phyloP scores from a whole-genome alignment of 768 basidiomycete species.

The Suillus weaverae region DNA sequence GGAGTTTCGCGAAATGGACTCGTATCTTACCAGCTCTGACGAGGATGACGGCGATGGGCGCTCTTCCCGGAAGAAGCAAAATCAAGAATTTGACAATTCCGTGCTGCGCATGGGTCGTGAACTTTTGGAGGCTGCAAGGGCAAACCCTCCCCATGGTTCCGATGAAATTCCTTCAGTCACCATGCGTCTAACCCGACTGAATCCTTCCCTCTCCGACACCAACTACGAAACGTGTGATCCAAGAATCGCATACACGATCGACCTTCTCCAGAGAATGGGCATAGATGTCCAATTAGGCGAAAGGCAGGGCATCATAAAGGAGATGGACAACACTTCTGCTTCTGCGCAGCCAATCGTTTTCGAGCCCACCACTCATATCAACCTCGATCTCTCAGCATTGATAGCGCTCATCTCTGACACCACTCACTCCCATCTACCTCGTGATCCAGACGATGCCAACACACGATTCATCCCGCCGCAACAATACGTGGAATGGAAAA shows the following conservation, averaged over 20 bases:
- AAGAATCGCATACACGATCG: constrained; percentile 62
- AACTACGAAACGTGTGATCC: constrained; percentile 39
- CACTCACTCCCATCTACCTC: constrained; percentile 69
- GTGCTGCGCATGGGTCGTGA: constrained; percentile 68
- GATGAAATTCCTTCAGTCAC: constrained; percentile 47
- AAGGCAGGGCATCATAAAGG: constrained; percentile 25
- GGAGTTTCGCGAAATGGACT: constrained; percentile 85
- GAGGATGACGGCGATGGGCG: constrained; percentile 46
- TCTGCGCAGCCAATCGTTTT: constrained; percentile 20
- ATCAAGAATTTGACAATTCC: constrained; percentile 66
- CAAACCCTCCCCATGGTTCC: constrained; percentile 43
- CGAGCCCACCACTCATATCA: constrained; percentile 59
- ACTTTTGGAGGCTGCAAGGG: constrained; percentile 62
- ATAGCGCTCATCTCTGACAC: constrained; percentile 85
- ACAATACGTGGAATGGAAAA: constrained; percentile 63
- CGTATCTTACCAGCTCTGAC: constrained; percentile 60
- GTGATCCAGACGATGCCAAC: constrained; percentile 54
- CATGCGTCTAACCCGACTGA: constrained; percentile 70
- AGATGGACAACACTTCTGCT: constrained; percentile 24
- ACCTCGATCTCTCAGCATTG: constrained; percentile 82
- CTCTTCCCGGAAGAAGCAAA: neutral
- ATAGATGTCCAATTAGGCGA: constrained; percentile 70
- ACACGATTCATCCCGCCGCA: constrained; percentile 62
- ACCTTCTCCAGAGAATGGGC: constrained; percentile 57
- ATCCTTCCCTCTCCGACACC: constrained; percentile 38